Evolutionary conservation across 169 alveolate species (phyloP).

Genomic region (Amoebophrya sp.): DNA sequence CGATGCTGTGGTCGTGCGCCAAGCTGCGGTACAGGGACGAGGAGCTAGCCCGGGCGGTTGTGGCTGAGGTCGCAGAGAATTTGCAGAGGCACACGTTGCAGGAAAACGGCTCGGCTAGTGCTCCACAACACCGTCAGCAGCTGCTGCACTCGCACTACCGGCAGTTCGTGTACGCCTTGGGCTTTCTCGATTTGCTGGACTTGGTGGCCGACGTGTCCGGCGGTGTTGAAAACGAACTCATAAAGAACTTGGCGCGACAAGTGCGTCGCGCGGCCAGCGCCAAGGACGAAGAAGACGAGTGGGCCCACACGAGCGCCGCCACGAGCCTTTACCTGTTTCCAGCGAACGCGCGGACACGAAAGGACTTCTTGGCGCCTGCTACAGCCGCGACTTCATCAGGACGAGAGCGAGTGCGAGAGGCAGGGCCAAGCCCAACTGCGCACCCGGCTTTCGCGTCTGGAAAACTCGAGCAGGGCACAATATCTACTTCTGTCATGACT

Average conservation of each 20-base stretch:
- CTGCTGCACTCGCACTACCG: background rate
- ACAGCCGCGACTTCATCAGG: too few species aligned
- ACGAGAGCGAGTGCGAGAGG: too few species aligned
- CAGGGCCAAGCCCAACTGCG: too few species aligned
- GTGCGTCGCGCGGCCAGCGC: background rate
- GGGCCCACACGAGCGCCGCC: background rate
- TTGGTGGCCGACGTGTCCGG: too few species aligned
- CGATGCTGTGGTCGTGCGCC: background rate
- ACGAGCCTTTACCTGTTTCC: background rate
- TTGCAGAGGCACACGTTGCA: too few species aligned
- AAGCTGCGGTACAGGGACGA: background rate
- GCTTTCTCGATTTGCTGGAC: background rate
- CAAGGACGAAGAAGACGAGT: background rate
- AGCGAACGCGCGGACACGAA: too few species aligned
- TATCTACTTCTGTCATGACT: too few species aligned
- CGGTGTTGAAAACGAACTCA: background rate
- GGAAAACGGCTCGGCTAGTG: background rate
- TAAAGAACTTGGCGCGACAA: background rate
- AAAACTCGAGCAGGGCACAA: too few species aligned
- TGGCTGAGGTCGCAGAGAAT: background rate
- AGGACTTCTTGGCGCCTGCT: too few species aligned
- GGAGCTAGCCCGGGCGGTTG: background rate
- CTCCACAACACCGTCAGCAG: background rate
- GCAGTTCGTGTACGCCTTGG: background rate
- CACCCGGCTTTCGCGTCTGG: too few species aligned